Evolutionary conservation across 2,329 filamentous ascomycete species (phyloP), one percentile per base, ranked within the genome.

Genomic region (Seiridium unicorne): DNA sequence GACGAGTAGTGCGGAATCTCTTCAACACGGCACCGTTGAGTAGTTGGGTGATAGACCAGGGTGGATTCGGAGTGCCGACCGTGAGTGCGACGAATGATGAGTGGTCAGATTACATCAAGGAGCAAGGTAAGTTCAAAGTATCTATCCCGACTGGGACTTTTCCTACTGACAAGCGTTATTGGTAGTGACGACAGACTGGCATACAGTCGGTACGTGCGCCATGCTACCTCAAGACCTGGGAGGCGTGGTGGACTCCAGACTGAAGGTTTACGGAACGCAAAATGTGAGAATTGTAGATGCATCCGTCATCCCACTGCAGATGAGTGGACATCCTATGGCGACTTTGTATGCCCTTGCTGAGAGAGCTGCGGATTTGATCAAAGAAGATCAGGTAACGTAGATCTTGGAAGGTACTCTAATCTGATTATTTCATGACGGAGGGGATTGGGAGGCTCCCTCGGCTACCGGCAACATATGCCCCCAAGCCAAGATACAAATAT

Each of bases 341-440:
- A 76, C 76, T 2, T 76, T 83, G 4, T 84, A 83, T 63, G 80
- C 79, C 71, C 67, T 81, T 59, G 79, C 72, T n/a, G 81, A 83
- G 68, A 81, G 77, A 65, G 64, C 66, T 0, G 57, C 74, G 55
- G 60, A 70, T 6, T 51, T 69, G 7, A 70, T 70, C 61, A 67
- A 67, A 60, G 49, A 35, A 26, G 49, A n/a, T 35, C 38, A 11
- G n/a, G 10, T 13, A 8, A 11, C 47, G 18, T 49, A 31, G 47
- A 5, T 26, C 47, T 4, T 31, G 10, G 6, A 31, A 3, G 2
- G 47, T 49, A 49, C n/a, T n/a, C n/a, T n/a, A n/a, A n/a, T n/a
- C n/a, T n/a, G n/a, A n/a, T n/a, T n/a, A n/a, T n/a, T n/a, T n/a
- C n/a, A n/a, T n/a, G n/a, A n/a, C n/a, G n/a, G n/a, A n/a, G n/a